A percentile compares a stretch with the other conserved stretches of the same genome.
Evolutionary conservation across 164 flowering plant genomes (phyloP).

Genomic region (Aristolochia californica): DNA sequence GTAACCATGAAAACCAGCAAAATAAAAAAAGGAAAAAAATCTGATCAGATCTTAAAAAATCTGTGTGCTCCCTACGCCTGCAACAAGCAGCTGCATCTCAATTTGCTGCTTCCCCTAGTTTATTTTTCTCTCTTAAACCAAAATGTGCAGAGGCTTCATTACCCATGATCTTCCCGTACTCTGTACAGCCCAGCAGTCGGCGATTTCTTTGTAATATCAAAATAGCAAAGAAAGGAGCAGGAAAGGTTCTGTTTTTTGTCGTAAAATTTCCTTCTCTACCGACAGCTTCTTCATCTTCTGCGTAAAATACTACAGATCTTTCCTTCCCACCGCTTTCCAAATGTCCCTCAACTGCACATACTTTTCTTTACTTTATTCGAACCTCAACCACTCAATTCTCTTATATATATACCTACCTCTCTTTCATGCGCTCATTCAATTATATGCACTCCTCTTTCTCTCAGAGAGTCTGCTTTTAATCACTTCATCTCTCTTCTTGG

Average conservation of each 20-base stretch:
- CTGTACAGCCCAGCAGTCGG: conserved; percentile 1
- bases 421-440: not conserved
- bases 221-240: not conserved
- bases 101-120: not conserved
- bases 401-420: not conserved
- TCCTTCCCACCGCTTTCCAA: conserved; percentile 6
- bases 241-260: not conserved
- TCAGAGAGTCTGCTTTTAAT: too few species aligned
- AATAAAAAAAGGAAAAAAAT: too few species aligned
- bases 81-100: not conserved
- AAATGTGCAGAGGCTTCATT: not conserved
- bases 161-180: not conserved
- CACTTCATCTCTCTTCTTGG: not conserved
- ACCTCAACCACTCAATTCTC: conserved; percentile 1
- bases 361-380: conserved; percentile 3
- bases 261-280: not conserved
- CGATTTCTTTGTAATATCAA: not conserved
- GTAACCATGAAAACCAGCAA: too few species aligned
- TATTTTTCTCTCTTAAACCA: not conserved
- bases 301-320: not conserved
- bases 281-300: not conserved
- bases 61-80: not conserved
- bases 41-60: not conserved
- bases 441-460: not conserved
- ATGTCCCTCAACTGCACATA: not conserved